Conservation (phyloP, 2,329 filamentous ascomycete genomes). For the Colletotrichum godetiae region DNA sequence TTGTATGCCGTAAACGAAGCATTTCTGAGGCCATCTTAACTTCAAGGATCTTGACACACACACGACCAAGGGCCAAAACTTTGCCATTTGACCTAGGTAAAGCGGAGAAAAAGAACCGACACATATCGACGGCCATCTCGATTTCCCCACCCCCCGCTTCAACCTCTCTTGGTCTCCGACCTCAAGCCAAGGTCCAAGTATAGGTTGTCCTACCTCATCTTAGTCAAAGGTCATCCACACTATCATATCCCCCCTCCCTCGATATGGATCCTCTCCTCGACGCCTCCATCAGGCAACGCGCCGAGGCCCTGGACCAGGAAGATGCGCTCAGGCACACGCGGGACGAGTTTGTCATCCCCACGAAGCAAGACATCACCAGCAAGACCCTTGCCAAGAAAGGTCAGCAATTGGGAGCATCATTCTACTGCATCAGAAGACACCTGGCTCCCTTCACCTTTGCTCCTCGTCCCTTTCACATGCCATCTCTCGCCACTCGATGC, state of each 20-base stretch:
- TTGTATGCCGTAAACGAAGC: background rate
- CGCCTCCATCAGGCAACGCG: slow-evolving; percentile 12
- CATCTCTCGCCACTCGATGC: background rate
- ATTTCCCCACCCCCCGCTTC: background rate
- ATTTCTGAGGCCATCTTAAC: background rate
- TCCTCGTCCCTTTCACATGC: background rate
- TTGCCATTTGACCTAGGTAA: background rate
- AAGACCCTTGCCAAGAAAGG: slow-evolving; percentile 41
- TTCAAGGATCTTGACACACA: background rate
- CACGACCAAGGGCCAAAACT: background rate
- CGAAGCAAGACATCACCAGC: slow-evolving; percentile 43
- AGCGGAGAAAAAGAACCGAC: background rate
- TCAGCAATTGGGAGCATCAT: slow-evolving; percentile 14
- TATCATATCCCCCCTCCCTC: background rate
- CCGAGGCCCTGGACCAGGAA: slow-evolving; percentile 58
- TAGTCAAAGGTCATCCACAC: background rate
- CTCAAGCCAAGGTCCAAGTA: background rate
- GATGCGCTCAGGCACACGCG: slow-evolving; percentile 68
- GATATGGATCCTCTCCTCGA: slow-evolving; percentile 10
- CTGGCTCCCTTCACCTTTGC: background rate
- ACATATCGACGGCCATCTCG: background rate
- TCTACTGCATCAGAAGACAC: background rate
- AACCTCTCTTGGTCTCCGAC: background rate
- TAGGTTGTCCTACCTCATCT: background rate
- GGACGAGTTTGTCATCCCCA: slow-evolving; percentile 79